Conservation (phyloP, 2,329 filamentous ascomycete species). For the Penicillium psychrosexuale region DNA sequence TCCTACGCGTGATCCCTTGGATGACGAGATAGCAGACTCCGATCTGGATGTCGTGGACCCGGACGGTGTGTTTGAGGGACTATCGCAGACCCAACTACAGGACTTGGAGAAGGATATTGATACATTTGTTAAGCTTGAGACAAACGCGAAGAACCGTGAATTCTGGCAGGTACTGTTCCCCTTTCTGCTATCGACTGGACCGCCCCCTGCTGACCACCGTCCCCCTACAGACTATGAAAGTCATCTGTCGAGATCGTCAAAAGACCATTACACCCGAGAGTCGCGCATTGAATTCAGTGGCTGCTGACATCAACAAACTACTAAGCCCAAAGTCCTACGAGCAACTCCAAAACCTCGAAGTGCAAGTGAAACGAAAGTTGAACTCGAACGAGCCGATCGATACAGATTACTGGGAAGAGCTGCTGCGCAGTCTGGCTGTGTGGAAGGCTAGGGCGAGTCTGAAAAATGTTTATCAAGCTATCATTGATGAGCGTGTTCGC, state of each 20-base stretch:
- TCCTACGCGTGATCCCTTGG: constrained; percentile 69
- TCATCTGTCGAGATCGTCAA: constrained; percentile 74
- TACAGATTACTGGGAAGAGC: constrained; percentile 95
- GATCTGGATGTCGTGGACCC: constrained; percentile 80
- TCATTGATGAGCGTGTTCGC: constrained; percentile 67
- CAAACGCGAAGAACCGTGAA: constrained; percentile 70
- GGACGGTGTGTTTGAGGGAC: constrained; percentile 71
- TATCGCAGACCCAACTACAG: constrained; percentile 64
- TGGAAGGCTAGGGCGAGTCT: constrained; percentile 92
- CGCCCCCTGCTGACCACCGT: neutral
- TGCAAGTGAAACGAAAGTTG: constrained; percentile 81
- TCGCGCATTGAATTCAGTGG: constrained; percentile 76
- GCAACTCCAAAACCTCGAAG: constrained; percentile 81
- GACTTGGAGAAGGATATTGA: constrained; percentile 82
- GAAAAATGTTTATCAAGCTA: constrained; percentile 70
- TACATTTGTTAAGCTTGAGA: constrained; percentile 75
- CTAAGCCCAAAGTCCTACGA: constrained; percentile 79
- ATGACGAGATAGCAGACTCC: constrained; percentile 75
- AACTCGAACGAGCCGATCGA: constrained; percentile 88
- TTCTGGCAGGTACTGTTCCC: constrained; percentile 69
- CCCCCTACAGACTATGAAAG: constrained; percentile 66
- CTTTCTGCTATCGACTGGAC: neutral
- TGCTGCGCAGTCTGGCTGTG: constrained; percentile 76
- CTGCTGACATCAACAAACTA: constrained; percentile 82
- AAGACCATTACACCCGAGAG: constrained; percentile 65